Percentiles rank a stretch among this genome's conserved stretches.
Conservation (phyloP, 2,329 filamentous ascomycete genomes). For the Diaporthe ampelina region DNA sequence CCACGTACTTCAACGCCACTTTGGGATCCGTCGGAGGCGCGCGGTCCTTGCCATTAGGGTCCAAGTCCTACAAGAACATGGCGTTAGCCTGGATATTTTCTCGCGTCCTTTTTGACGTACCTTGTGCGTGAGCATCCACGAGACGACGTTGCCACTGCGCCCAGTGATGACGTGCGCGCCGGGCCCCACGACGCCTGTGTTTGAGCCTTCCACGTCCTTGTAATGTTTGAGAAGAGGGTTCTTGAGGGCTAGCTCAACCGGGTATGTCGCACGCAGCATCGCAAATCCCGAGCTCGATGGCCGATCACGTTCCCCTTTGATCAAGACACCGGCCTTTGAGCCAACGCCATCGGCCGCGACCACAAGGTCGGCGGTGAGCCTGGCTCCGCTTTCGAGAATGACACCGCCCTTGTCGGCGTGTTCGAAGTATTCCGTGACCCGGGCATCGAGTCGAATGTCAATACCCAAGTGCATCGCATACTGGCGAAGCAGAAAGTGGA, state of each 20-base stretch:
- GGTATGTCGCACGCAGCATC: background rate
- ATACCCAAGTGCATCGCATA: background rate
- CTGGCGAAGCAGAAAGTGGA: background rate
- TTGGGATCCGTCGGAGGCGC: no score
- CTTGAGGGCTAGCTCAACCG: background rate
- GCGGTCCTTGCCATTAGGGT: no score
- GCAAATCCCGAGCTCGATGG: no score
- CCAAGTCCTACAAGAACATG: background rate
- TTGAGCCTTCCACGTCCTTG: background rate
- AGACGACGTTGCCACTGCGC: background rate
- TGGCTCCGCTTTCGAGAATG: background rate
- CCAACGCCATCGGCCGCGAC: background rate
- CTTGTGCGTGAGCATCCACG: constrained; percentile 5
- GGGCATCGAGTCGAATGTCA: background rate
- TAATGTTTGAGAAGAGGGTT: background rate
- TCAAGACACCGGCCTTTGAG: background rate
- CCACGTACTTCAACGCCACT: no score
- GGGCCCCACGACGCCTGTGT: background rate
- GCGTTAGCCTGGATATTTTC: background rate
- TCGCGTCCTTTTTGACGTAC: background rate
- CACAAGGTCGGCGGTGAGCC: constrained; percentile 2
- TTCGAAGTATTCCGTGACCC: background rate
- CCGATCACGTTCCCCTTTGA: no score
- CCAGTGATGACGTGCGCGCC: background rate
- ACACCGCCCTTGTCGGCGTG: background rate